phyloP scores from a whole-genome alignment of 176 grass and related monocot species.

The Elaeis guineensis region DNA sequence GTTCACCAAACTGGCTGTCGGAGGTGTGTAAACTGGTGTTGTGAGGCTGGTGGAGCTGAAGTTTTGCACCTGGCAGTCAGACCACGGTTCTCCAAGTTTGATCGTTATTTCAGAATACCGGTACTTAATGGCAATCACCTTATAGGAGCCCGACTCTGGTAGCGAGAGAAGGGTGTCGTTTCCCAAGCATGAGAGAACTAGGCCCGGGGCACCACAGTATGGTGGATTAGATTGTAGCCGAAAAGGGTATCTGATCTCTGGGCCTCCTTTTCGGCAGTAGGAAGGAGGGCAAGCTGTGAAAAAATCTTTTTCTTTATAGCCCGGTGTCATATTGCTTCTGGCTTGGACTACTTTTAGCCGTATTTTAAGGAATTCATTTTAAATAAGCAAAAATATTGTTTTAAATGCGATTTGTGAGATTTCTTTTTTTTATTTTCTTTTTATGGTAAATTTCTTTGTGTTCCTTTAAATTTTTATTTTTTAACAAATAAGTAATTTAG shows the following conservation, averaged over 20 bases:
- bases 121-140: constrained; percentile 32
- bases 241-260: constrained; percentile 34
- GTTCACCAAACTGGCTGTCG: constrained; percentile 1
- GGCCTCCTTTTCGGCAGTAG: constrained; percentile 25
- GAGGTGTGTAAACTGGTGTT: constrained; percentile 10
- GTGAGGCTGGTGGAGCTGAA: constrained; percentile 10
- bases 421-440: too few relatives aligned
- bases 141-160: constrained; percentile 20
- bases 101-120: not conserved
- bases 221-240: constrained; percentile 1
- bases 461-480: too few relatives aligned
- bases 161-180: constrained; percentile 30
- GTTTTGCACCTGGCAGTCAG: constrained; percentile 30
- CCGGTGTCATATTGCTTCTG: not conserved
- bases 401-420: too few relatives aligned
- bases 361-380: too few relatives aligned
- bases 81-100: not conserved
- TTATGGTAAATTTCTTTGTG: too few relatives aligned
- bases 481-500: too few relatives aligned
- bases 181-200: constrained; percentile 40
- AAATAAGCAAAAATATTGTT: too few relatives aligned
- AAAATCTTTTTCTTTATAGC: constrained; percentile 21
- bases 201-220: constrained; percentile 19
- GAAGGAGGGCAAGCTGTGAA: constrained; percentile 17
- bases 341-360: not conserved